Evolutionary conservation across 169 alveolate species (phyloP).

Genomic region (Babesia divergens): DNA sequence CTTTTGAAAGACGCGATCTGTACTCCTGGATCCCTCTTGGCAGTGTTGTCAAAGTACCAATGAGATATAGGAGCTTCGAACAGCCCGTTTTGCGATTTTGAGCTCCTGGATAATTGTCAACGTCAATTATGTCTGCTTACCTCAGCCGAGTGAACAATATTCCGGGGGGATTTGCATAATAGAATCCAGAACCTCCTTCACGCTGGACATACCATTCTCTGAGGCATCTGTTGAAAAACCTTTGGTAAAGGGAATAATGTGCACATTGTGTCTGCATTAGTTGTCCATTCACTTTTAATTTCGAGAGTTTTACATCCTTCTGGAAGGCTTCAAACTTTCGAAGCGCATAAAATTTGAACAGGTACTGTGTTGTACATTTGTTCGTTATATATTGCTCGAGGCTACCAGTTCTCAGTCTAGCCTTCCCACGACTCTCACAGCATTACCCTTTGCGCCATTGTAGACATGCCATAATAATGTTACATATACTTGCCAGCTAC

Average conservation of each 20-base stretch:
- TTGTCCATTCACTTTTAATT: no score
- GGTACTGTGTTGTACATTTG: no score
- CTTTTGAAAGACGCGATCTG: not conserved
- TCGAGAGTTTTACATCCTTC: no score
- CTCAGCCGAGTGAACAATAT: slow-evolving; percentile 56
- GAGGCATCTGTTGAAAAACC: slow-evolving; percentile 51
- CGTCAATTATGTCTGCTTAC: not conserved
- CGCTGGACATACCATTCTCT: slow-evolving; percentile 62
- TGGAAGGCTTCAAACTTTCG: no score
- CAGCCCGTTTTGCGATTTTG: slow-evolving; percentile 6
- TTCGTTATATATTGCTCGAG: no score
- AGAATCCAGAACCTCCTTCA: slow-evolving; percentile 44
- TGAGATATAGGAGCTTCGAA: slow-evolving; percentile 19
- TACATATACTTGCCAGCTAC: no score
- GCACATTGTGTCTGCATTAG: slow-evolving; percentile 38
- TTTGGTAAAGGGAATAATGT: slow-evolving; percentile 51
- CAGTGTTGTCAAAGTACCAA: slow-evolving; percentile 36
- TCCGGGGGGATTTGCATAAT: slow-evolving; percentile 65
- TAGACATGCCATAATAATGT: no score
- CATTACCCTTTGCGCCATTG: no score
- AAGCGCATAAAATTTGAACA: no score
- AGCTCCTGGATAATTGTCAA: not conserved
- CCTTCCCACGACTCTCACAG: no score
- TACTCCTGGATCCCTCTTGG: not conserved
- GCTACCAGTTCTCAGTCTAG: no score